Conservation (phyloP, 345 rosid species). For the Leavenworthia alabamica region DNA sequence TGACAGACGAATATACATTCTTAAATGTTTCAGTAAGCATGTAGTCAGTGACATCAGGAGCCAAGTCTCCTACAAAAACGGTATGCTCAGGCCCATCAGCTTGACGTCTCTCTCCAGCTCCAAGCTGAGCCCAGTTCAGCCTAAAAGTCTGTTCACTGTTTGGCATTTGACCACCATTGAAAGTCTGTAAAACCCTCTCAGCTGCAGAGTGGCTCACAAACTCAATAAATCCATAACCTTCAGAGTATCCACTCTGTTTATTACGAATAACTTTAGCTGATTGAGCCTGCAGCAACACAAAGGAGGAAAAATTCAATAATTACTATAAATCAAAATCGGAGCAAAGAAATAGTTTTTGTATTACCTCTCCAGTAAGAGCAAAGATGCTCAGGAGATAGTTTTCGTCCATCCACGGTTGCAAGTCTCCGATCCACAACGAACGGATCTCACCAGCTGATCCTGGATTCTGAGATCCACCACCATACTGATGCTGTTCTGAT, state of each 20-base stretch:
- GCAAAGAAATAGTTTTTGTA: background rate
- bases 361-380: constrained; percentile 62
- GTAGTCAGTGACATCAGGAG: constrained; percentile 83
- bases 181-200: constrained; percentile 70
- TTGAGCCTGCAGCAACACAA: constrained; percentile 37
- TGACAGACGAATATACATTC: constrained; percentile 53
- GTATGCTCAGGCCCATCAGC: constrained; percentile 83
- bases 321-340: background rate
- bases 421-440: constrained; percentile 90
- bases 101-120: constrained; percentile 83
- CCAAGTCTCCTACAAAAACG: constrained; percentile 85
- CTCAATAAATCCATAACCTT: constrained; percentile 93
- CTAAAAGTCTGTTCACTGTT: constrained; percentile 66
- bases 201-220: constrained; percentile 61
- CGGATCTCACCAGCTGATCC: constrained; percentile 45
- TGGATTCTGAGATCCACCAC: constrained; percentile 30
- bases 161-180: constrained; percentile 76
- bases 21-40: constrained; percentile 71
- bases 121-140: constrained; percentile 86
- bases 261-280: constrained; percentile 87
- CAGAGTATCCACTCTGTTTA: constrained; percentile 58
- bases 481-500: constrained; percentile 37
- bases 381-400: constrained; percentile 57
- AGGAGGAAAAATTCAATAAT: background rate
- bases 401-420: constrained; percentile 95